These are phyloP conservation scores for Cicer judaicum DNA, from an alignment of 306 rosid genomes.

Conservation along the genomic window DNA sequence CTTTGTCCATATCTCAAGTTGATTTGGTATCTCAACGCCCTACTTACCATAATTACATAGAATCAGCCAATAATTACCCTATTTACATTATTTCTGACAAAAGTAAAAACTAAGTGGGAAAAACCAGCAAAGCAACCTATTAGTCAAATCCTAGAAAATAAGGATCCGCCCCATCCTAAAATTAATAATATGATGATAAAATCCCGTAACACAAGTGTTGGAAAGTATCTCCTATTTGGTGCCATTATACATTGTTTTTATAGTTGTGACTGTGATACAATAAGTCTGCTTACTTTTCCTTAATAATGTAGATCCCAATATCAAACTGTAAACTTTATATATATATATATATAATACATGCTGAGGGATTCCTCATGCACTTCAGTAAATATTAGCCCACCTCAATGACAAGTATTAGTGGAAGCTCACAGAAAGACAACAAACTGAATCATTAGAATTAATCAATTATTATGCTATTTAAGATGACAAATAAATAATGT, in stretches of 20 bases:
- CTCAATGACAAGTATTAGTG: neutral
- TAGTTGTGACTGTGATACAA: neutral
- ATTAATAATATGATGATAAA: neutral
- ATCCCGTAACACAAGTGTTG: conserved; percentile 18
- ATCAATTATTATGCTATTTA: conserved; percentile 18
- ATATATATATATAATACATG: neutral
- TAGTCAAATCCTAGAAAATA: conserved; percentile 15
- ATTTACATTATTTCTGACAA: neutral
- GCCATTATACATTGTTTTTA: neutral
- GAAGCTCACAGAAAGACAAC: conserved; percentile 20
- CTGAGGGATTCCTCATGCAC: neutral
- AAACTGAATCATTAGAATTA: conserved; percentile 17
- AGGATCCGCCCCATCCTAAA: conserved; percentile 1
- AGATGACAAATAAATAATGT: neutral
- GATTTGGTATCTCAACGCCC: neutral
- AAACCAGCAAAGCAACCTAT: conserved; percentile 14
- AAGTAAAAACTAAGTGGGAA: conserved; percentile 22
- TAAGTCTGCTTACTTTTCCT: neutral
- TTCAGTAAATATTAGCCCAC: neutral
- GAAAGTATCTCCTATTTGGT: neutral
- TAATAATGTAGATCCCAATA: no score
- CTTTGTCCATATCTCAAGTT: neutral
- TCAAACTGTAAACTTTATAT: neutral
- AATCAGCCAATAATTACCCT: neutral
- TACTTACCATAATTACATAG: neutral